A percentile compares a stretch with the other conserved stretches of the same genome.
Conservation (phyloP, 2,329 filamentous ascomycete genomes). For the Rhinocladiella mackenziei region DNA sequence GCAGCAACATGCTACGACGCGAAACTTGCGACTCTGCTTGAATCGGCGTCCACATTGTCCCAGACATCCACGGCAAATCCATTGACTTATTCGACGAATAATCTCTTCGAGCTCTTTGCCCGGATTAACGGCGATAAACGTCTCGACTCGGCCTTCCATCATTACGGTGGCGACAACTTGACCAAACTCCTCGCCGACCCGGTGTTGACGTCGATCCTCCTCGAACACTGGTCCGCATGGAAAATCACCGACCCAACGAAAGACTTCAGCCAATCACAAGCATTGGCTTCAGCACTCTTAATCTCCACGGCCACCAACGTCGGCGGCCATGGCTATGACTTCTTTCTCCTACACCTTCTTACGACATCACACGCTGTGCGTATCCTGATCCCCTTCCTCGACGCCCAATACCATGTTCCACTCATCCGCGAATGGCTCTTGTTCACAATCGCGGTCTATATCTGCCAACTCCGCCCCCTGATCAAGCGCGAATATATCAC, state of each 20-base stretch:
- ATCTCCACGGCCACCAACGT: conserved; percentile 34
- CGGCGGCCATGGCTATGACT: conserved; percentile 62
- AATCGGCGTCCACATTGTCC: conserved; percentile 1
- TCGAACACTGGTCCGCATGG: conserved; percentile 94
- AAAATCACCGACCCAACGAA: conserved; percentile 63
- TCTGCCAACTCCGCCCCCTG: conserved; percentile 67
- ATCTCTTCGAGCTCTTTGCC: conserved; percentile 67
- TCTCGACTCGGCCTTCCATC: conserved; percentile 63
- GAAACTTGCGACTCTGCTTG: conserved; percentile 53
- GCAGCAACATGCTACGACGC: conserved; percentile 61
- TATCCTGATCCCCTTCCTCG: conserved; percentile 75
- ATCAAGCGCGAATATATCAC: conserved; percentile 58
- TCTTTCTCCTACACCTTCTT: conserved; percentile 76
- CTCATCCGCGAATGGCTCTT: conserved; percentile 89
- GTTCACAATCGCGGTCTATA: conserved; percentile 71
- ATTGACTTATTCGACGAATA: conserved; percentile 56
- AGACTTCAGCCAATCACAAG: conserved; percentile 69
- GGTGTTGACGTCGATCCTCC: conserved; percentile 56
- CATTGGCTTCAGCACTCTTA: conserved; percentile 48
- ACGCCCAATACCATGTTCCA: conserved; percentile 64
- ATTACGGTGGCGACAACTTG: conserved; percentile 60
- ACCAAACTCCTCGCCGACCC: conserved; percentile 63
- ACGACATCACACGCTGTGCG: conserved; percentile 84
- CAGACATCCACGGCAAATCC: conserved; percentile 41
- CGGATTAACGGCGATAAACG: conserved; percentile 64